Evolutionary conservation across 495 filamentous ascomycete species (phyloP).

Genomic region (Neurospora sp.): DNA sequence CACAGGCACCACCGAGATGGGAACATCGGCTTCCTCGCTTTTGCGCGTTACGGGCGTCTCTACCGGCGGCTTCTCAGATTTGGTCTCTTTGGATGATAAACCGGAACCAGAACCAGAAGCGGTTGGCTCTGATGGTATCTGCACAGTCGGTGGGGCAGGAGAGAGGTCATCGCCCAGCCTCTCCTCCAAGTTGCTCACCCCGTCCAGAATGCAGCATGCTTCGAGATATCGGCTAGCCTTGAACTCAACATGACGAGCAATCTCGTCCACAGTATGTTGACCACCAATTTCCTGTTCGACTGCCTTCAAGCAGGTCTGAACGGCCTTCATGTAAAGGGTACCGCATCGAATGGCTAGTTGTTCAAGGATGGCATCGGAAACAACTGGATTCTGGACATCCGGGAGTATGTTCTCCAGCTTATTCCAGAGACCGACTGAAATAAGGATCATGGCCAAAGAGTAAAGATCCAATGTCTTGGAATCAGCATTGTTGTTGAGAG

Average conservation of each 20-base stretch:
- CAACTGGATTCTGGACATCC: conserved; percentile 18
- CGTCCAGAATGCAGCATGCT: conserved; percentile 41
- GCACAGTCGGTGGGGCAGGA: neutral
- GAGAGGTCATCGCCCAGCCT: conserved; percentile 29
- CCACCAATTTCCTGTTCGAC: conserved; percentile 54
- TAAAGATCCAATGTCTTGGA: conserved; percentile 69
- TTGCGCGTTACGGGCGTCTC: neutral
- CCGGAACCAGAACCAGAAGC: conserved; percentile 1
- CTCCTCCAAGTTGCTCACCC: conserved; percentile 38
- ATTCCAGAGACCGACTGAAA: conserved; percentile 87
- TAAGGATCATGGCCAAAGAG: conserved; percentile 68
- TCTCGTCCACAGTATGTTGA: conserved; percentile 26
- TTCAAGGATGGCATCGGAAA: conserved; percentile 39
- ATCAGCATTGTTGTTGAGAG: conserved; percentile 25
- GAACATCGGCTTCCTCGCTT: neutral
- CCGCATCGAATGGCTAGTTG: conserved; percentile 65
- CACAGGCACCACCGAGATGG: neutral
- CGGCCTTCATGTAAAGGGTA: conserved; percentile 66
- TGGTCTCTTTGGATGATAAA: conserved; percentile 6
- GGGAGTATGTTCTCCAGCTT: conserved; percentile 53
- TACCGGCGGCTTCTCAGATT: neutral
- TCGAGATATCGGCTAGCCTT: conserved; percentile 37
- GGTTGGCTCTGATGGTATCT: neutral
- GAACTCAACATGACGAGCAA: conserved; percentile 31
- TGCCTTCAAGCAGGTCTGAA: conserved; percentile 68